Percentiles rank a stretch among this genome's conserved stretches.
These are phyloP conservation scores for Plenodomus lindquistii DNA, from an alignment of 2,329 filamentous ascomycete species.

Conservation along the genomic window DNA sequence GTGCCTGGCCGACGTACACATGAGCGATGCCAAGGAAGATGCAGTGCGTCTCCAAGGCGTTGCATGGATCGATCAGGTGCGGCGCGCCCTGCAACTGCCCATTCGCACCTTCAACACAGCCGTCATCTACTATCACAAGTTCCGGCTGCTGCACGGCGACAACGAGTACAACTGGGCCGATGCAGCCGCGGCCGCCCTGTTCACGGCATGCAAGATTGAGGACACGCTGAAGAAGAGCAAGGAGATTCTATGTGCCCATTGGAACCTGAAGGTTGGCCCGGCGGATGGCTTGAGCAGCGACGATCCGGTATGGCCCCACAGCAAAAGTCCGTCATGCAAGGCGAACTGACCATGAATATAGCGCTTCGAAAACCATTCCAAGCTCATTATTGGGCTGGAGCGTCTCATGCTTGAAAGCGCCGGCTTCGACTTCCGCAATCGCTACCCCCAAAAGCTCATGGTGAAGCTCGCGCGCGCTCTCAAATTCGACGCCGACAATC, in stretches of 20 bases:
- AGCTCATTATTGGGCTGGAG: conserved; percentile 86
- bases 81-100: conserved; percentile 77
- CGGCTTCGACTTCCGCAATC: conserved; percentile 89
- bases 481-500: conserved; percentile 56
- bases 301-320: conserved; percentile 67
- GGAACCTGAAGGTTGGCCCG: conserved; percentile 76
- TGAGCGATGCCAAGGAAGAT: conserved; percentile 79
- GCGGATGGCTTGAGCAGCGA: conserved; percentile 74
- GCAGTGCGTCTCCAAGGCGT: conserved; percentile 81
- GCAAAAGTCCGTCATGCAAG: background rate
- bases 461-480: conserved; percentile 74
- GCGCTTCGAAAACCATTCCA: conserved; percentile 79
- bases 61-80: conserved; percentile 83
- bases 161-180: conserved; percentile 83
- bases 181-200: conserved; percentile 83
- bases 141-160: conserved; percentile 82
- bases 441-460: conserved; percentile 83
- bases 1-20: conserved; percentile 69
- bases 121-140: conserved; percentile 90
- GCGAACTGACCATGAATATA: conserved; percentile 42
- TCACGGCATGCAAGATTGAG: conserved; percentile 95
- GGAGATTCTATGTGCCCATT: conserved; percentile 87
- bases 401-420: conserved; percentile 90
- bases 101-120: conserved; percentile 92
- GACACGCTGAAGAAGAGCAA: conserved; percentile 96